phyloP scores from a whole-genome alignment of 768 basidiomycete species.

The Lactarius sp. region DNA sequence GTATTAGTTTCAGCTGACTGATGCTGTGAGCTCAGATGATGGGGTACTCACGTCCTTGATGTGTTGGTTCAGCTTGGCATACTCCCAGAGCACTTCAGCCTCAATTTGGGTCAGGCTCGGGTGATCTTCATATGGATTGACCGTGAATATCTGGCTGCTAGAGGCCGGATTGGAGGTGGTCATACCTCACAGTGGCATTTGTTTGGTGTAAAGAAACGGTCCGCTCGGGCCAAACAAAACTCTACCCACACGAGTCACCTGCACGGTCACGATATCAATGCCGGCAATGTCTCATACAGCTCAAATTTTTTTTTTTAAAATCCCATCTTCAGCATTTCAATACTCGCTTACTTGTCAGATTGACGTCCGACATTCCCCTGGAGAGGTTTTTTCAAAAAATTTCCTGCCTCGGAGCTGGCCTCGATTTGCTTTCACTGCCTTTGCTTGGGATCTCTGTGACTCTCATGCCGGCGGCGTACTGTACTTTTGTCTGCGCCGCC shows the following conservation, averaged over 20 bases:
- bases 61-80: conserved; percentile 79
- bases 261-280: no score
- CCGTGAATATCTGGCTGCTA: conserved; percentile 39
- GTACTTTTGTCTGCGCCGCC: background rate
- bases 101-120: conserved; percentile 62
- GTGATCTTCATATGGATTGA: conserved; percentile 73
- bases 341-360: no score
- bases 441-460: background rate
- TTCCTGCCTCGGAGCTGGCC: background rate
- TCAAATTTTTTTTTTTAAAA: no score
- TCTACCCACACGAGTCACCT: no score
- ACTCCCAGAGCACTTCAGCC: conserved; percentile 86
- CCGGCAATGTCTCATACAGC: no score
- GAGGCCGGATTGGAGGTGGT: conserved; percentile 2
- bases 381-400: no score
- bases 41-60: conserved; percentile 58
- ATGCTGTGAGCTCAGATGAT: background rate
- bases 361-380: no score
- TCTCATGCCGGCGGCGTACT: background rate
- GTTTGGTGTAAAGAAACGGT: background rate
- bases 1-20: background rate
- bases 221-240: no score
- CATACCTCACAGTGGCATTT: conserved; percentile 1
- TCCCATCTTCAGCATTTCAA: no score
- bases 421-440: background rate